A percentile compares a stretch with the other conserved stretches of the same genome.
phyloP scores from a whole-genome alignment of 768 basidiomycete genomes.

The Termitomyces sp. region DNA sequence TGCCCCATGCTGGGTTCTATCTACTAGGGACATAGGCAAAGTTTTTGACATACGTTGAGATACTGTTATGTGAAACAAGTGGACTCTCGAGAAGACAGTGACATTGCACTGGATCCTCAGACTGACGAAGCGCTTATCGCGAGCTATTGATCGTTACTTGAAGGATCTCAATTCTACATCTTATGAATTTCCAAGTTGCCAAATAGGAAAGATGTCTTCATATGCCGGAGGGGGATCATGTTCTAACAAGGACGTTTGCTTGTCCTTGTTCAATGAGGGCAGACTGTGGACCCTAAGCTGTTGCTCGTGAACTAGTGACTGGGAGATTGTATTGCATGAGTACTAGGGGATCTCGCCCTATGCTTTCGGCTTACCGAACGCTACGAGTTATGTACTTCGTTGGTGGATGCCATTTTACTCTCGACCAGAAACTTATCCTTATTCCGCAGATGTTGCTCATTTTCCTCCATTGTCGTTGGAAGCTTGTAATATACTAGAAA shows the following conservation, averaged over 20 bases:
- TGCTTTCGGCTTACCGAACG: conserved; percentile 1
- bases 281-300: background rate
- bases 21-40: no score
- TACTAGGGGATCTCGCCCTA: background rate
- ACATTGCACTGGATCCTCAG: background rate
- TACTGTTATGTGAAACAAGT: background rate
- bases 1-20: no score
- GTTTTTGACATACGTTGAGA: background rate
- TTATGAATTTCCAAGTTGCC: background rate
- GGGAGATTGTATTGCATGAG: background rate
- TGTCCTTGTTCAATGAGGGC: background rate
- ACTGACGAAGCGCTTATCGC: background rate
- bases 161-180: background rate
- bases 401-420: background rate
- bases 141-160: background rate
- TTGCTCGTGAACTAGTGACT: background rate
- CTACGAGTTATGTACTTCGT: background rate
- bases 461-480: background rate
- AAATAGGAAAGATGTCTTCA: background rate
- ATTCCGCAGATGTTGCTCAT: background rate
- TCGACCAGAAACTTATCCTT: conserved; percentile 1
- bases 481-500: background rate
- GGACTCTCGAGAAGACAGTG: background rate
- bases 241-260: background rate
- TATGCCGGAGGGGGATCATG: background rate